These are phyloP conservation scores for Pyrenula massariospora DNA, from an alignment of 495 filamentous ascomycete genomes.

Conservation along the genomic window DNA sequence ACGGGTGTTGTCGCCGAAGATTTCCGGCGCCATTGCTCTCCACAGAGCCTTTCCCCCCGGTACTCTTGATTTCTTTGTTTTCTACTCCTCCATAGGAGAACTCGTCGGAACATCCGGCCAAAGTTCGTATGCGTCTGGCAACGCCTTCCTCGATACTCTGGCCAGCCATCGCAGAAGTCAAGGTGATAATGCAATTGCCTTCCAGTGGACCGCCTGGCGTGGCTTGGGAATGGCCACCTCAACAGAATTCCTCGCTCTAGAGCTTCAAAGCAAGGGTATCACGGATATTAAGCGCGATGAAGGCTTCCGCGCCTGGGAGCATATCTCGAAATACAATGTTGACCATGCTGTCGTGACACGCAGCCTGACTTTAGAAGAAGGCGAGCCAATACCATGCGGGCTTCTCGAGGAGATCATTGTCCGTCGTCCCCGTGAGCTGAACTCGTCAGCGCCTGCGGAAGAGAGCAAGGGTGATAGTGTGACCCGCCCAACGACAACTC, in stretches of 20 bases:
- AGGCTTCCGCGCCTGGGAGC: slow-evolving; percentile 30
- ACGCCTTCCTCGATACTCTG: slow-evolving; percentile 26
- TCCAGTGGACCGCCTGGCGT: slow-evolving; percentile 34
- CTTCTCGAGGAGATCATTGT: slow-evolving; percentile 22
- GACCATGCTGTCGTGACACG: slow-evolving; percentile 26
- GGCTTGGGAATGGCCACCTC: slow-evolving; percentile 27
- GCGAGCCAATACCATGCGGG: slow-evolving; percentile 13
- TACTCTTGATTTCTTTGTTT: slow-evolving; percentile 24
- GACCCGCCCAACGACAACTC: slow-evolving; percentile 8
- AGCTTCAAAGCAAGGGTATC: slow-evolving; percentile 30
- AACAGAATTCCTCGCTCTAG: slow-evolving; percentile 27
- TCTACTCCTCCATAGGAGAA: slow-evolving; percentile 27
- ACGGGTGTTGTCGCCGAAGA: slow-evolving; percentile 28
- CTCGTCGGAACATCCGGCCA: slow-evolving; percentile 25
- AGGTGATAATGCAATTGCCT: slow-evolving; percentile 26
- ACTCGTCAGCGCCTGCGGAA: neutral
- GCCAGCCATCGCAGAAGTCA: slow-evolving; percentile 15
- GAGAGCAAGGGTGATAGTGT: neutral
- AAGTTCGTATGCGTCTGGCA: slow-evolving; percentile 19
- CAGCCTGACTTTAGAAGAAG: slow-evolving; percentile 10
- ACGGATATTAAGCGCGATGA: slow-evolving; percentile 27
- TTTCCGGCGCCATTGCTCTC: slow-evolving; percentile 24
- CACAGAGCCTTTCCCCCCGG: slow-evolving; percentile 20
- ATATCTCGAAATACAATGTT: slow-evolving; percentile 19
- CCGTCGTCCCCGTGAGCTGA: too few relatives aligned